Evolutionary conservation across 805 yeast species (phyloP).

Genomic region (Kluyveromyces siamensis): DNA sequence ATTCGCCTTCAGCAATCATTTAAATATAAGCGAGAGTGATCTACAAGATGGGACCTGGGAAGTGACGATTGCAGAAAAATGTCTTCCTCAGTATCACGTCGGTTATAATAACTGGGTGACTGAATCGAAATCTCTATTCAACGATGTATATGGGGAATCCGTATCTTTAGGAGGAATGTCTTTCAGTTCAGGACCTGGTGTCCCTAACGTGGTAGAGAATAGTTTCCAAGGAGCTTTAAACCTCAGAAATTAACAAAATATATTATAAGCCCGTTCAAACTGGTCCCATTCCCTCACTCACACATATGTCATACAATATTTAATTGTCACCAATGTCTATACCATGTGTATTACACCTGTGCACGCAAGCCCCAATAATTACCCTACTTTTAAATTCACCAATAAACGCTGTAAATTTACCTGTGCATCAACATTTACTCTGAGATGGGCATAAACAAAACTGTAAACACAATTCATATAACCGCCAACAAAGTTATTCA

Average conservation of each 20-base stretch:
- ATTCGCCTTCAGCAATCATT: constrained; percentile 31
- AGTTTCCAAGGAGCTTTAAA: constrained; percentile 48
- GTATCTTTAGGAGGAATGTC: constrained; percentile 70
- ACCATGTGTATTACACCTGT: too few species aligned
- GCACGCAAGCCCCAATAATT: too few species aligned
- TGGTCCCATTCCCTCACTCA: too few species aligned
- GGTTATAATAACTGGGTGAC: constrained; percentile 48
- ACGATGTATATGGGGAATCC: constrained; percentile 30
- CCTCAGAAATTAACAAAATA: constrained; percentile 2
- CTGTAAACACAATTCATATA: too few species aligned
- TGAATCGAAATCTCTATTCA: constrained; percentile 27
- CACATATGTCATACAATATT: too few species aligned
- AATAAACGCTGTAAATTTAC: too few species aligned
- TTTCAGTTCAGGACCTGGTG: constrained; percentile 75
- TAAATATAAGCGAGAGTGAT: constrained; percentile 29
- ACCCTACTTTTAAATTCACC: not conserved
- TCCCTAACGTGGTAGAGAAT: constrained; percentile 74
- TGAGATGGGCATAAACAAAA: too few species aligned
- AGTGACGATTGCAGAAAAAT: constrained; percentile 38
- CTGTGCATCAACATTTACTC: too few species aligned
- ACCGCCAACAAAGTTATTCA: too few species aligned
- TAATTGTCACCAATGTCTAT: too few species aligned
- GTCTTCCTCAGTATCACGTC: constrained; percentile 74
- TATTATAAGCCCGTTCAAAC: too few species aligned
- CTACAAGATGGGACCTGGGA: constrained; percentile 25